Evolutionary conservation across 2,329 filamentous ascomycete genomes (phyloP).

Genomic region (Capronia americana): DNA sequence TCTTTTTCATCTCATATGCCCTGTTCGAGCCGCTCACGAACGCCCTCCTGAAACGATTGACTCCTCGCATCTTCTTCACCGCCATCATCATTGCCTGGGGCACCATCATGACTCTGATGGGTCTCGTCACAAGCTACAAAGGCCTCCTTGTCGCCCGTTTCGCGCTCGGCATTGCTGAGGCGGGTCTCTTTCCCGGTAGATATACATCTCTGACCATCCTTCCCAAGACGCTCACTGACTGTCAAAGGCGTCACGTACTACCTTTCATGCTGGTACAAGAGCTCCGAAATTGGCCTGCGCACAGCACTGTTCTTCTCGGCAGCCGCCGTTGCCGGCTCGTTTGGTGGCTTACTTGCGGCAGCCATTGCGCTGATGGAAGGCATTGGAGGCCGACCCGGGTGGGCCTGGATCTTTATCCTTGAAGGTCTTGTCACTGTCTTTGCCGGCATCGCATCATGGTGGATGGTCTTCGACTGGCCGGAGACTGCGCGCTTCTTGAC

Average conservation of each 20-base stretch:
- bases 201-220: neutral
- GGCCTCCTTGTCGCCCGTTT: conserved; percentile 56
- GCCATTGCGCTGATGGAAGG: conserved; percentile 53
- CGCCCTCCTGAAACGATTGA: conserved; percentile 75
- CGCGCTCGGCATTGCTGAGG: conserved; percentile 58
- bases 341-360: conserved; percentile 63
- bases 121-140: conserved; percentile 47
- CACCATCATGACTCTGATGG: conserved; percentile 49
- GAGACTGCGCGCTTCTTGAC: conserved; percentile 56
- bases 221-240: too few relatives aligned
- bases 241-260: conserved; percentile 44
- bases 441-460: conserved; percentile 51
- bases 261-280: conserved; percentile 63
- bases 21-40: conserved; percentile 78
- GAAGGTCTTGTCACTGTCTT: conserved; percentile 50
- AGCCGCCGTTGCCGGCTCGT: conserved; percentile 62
- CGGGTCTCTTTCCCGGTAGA: conserved; percentile 56
- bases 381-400: conserved; percentile 48
- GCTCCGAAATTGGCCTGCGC: conserved; percentile 63
- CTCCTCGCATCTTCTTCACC: conserved; percentile 75
- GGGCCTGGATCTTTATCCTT: conserved; percentile 58
- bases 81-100: conserved; percentile 76
- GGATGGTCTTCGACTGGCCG: conserved; percentile 58
- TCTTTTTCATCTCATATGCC: conserved; percentile 76
- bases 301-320: conserved; percentile 62